Conservation (phyloP, 805 yeast species). For the Jamesozyma jinghongensis region DNA sequence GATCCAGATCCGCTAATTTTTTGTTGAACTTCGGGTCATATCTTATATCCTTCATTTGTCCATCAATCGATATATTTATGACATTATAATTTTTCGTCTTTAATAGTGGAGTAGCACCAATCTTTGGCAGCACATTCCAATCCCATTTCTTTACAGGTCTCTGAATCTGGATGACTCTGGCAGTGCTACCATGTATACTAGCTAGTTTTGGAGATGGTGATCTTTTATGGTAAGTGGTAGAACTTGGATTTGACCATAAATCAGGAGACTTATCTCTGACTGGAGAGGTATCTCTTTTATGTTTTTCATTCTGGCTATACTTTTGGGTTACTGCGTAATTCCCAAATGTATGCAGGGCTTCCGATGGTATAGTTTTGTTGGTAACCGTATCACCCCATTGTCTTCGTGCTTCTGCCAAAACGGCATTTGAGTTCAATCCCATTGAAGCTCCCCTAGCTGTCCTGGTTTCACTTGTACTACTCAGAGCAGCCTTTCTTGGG, state of each 20-base stretch:
- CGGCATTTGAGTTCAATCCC: too few species aligned
- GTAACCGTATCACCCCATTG: too few species aligned
- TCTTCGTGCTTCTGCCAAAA: too few species aligned
- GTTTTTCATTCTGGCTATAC: too few species aligned
- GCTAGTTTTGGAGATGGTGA: background rate
- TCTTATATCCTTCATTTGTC: constrained; percentile 17
- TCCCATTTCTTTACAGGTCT: constrained; percentile 13
- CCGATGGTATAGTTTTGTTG: background rate
- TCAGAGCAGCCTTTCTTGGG: too few species aligned
- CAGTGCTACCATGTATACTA: constrained; percentile 14
- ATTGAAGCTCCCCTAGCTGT: too few species aligned
- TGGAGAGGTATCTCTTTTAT: too few species aligned
- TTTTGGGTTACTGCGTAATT: background rate
- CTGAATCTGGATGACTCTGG: constrained; percentile 10
- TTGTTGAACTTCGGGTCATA: constrained; percentile 23
- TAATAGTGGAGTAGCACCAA: constrained; percentile 13
- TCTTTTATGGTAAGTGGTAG: too few species aligned
- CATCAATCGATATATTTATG: constrained; percentile 16
- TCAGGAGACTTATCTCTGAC: too few species aligned
- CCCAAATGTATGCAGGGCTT: background rate
- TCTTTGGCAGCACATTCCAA: constrained; percentile 22
- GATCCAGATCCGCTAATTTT: constrained; percentile 17
- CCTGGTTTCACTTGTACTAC: too few species aligned
- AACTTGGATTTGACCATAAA: too few species aligned
- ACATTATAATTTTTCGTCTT: constrained; percentile 13